These are phyloP conservation scores for Diaporthe capsici DNA, from an alignment of 2,329 filamentous ascomycete species.

Conservation along the genomic window DNA sequence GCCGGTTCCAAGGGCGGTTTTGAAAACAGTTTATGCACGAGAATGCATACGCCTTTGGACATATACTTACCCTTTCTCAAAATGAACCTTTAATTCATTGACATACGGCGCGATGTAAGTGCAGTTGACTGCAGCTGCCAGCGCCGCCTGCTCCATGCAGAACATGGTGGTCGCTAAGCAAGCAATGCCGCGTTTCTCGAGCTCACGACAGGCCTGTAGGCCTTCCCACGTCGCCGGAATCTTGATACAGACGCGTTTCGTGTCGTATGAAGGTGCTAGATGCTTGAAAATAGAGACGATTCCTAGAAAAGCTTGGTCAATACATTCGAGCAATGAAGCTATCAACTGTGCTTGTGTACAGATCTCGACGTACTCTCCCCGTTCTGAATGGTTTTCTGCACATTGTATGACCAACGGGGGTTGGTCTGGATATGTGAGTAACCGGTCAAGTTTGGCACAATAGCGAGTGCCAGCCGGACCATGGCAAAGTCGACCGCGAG, in stretches of 20 bases:
- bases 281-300: slow-evolving; percentile 63
- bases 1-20: neutral
- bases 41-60: neutral
- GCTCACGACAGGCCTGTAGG: slow-evolving; percentile 68
- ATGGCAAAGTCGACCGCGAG: slow-evolving; percentile 71
- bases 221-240: slow-evolving; percentile 76
- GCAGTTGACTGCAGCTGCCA: slow-evolving; percentile 70
- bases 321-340: neutral
- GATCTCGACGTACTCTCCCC: slow-evolving; percentile 59
- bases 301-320: slow-evolving; percentile 54
- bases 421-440: slow-evolving; percentile 73
- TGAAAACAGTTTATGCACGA: neutral
- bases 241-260: slow-evolving; percentile 71
- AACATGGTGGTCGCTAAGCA: slow-evolving; percentile 76
- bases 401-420: slow-evolving; percentile 67
- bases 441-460: slow-evolving; percentile 64
- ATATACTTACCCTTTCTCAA: slow-evolving; percentile 60
- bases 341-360: neutral
- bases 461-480: slow-evolving; percentile 67
- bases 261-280: slow-evolving; percentile 59
- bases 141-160: slow-evolving; percentile 70
- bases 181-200: slow-evolving; percentile 67
- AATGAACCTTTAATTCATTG: slow-evolving; percentile 75
- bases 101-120: slow-evolving; percentile 77
- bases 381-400: slow-evolving; percentile 63